Base-by-base conservation (phyloP, 2,329 filamentous ascomycete genomes). In the Didymella exigua region DNA sequence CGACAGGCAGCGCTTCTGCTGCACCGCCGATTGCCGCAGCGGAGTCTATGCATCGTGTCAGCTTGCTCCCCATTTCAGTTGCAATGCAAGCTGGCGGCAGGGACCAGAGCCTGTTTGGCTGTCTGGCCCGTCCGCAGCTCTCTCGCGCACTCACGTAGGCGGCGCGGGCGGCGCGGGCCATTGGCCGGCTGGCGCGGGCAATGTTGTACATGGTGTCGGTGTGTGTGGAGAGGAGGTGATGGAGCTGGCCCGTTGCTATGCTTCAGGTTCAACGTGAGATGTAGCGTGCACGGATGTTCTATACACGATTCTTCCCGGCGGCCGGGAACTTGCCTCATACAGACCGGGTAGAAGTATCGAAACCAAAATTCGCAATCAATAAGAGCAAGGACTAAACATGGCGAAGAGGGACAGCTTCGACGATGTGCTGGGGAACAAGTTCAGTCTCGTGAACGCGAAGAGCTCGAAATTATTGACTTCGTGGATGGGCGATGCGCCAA, bases 1-100 rank as follows among this genome's bases (percentile, higher is more conserved):
- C 75, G 91, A 95, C 75, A 99, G 86, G 74, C 89, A 88, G 82
- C 95, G 87, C 79, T 84, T 86, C 81, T 97, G 93, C 79, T 95
- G 89, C 73, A 85, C 68, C 80, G 84, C 71, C 84, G 81, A 77
- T 69, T 76, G 79, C 70, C 78, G 80, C 63, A 83, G 68, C 55
- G 83, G 79, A 47, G 79, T 77, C 71, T 84, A 80, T 90, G 81
- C 48, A 49, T 23, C 51, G 41, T 8, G 46, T 76, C 51, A 75
- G 68, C 61, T 59, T 29, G 21, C 21, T 44, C 36, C 43, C 51
- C 64, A 61, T 61, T 64, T 53, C 64, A 61, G 61, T 64, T 53
- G 68, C 62, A 54, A 63, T 63, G 66, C 64, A 63, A 48, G 51
- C 58, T 62, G 67, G 56, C 65, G 65, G 68, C 62, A 70, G 66